Conservation (phyloP, 805 yeast species). For the Blastobotrys peoriensis region DNA sequence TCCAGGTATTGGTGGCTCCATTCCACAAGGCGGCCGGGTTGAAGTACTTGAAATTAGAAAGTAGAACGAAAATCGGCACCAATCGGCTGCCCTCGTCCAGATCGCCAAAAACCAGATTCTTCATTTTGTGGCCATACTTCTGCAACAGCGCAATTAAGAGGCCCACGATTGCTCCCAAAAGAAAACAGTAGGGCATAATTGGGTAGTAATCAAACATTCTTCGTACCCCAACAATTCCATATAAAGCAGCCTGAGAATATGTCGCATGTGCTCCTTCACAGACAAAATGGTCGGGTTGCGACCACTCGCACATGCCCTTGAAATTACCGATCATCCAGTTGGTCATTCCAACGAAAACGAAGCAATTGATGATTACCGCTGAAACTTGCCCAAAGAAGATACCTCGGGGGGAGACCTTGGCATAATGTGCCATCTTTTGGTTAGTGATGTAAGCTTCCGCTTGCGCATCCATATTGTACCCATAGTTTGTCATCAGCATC, state of each 20-base stretch:
- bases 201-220: constrained; percentile 38
- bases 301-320: constrained; percentile 38
- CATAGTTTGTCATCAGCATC: constrained; percentile 47
- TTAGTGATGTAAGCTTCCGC: constrained; percentile 56
- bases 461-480: constrained; percentile 45
- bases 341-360: constrained; percentile 28
- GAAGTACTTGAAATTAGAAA: constrained; percentile 28
- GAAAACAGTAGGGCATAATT: constrained; percentile 40
- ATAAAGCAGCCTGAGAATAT: constrained; percentile 41
- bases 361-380: constrained; percentile 35
- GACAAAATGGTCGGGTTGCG: constrained; percentile 34
- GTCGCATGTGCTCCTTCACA: constrained; percentile 37
- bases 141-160: constrained; percentile 25
- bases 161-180: constrained; percentile 34
- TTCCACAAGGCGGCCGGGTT: constrained; percentile 43
- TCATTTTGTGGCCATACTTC: constrained; percentile 22
- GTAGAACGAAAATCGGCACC: background rate
- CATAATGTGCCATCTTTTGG: constrained; percentile 43
- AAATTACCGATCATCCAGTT: constrained; percentile 31
- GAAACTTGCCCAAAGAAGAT: constrained; percentile 36
- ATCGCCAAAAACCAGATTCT: background rate
- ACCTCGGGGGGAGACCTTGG: constrained; percentile 38
- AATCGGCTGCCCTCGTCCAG: background rate
- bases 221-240: constrained; percentile 43
- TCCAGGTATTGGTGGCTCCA: constrained; percentile 34